Conservation (phyloP, 306 rosid genomes). For the Inga oerstediana region DNA sequence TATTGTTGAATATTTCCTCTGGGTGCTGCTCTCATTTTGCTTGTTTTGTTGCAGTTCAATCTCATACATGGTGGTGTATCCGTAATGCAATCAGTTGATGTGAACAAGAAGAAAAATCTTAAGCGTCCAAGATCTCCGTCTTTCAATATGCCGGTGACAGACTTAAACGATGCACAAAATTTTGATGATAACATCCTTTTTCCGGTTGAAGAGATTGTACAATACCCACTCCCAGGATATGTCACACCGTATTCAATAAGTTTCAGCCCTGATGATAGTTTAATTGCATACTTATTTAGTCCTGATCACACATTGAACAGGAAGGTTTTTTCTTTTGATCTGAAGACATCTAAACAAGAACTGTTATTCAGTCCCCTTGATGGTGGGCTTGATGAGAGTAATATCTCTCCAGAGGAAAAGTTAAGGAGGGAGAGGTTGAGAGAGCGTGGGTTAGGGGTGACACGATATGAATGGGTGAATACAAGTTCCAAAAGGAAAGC, state of each 20-base stretch:
- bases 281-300: slow-evolving; percentile 73
- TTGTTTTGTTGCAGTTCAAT: slow-evolving; percentile 43
- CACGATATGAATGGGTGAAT: slow-evolving; percentile 95
- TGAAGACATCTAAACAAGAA: slow-evolving; percentile 63
- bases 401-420: slow-evolving; percentile 87
- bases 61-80: slow-evolving; percentile 30
- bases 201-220: slow-evolving; percentile 92
- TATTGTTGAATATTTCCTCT: background rate
- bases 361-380: slow-evolving; percentile 86
- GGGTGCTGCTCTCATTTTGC: slow-evolving; percentile 34
- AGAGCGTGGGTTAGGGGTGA: slow-evolving; percentile 96
- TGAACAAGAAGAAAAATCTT: slow-evolving; percentile 56
- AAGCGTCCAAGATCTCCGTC: slow-evolving; percentile 66
- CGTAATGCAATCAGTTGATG: slow-evolving; percentile 85
- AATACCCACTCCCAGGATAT: slow-evolving; percentile 91
- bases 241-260: slow-evolving; percentile 75
- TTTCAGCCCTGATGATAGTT: slow-evolving; percentile 82
- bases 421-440: slow-evolving; percentile 96
- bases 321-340: slow-evolving; percentile 71
- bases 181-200: slow-evolving; percentile 60
- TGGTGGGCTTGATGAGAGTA: slow-evolving; percentile 91
- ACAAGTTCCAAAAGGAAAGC: slow-evolving; percentile 64
- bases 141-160: slow-evolving; percentile 78
- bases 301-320: slow-evolving; percentile 81
- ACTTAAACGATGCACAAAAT: slow-evolving; percentile 46